Evolutionary conservation across 805 yeast genomes (phyloP), one percentile per base, ranked within the genome.

Genomic region (Tetrapisispora nanseiensis): DNA sequence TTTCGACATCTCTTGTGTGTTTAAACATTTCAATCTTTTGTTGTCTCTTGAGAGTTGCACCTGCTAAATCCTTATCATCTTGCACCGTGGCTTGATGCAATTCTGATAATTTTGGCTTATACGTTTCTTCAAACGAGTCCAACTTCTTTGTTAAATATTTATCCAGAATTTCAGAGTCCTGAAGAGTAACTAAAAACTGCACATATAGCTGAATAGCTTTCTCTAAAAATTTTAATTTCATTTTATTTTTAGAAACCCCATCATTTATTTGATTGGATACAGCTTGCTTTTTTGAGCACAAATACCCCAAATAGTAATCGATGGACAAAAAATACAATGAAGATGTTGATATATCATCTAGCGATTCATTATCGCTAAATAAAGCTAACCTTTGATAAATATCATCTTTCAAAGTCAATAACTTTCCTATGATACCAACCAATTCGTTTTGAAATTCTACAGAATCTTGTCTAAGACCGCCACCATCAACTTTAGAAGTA

Each of bases 21-120:
- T 75, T 80, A 59, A 69, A 82, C 50, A 75, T 74, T 15, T 74
- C 80, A 44, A 87, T 86, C 57, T 86, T 89, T 38, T 76, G 80
- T 19, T 80, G 78, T 51, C 97, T 70, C 51, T 55, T 75, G 71
- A 41, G 63, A 63, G 45, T 61, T 47, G 52, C 63, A 27, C 49
- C 51, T 11, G 50, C 39, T 27, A 55, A 29, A 40, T 56, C 59
- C 29, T 48, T 51, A 21, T 42, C 42, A 33, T 44, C 37, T 9
- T 42, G 37, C 3, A 26, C 29, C 6, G 55, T 51, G 37, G 48
- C 54, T 12, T 44, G 24, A 40, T 52, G 57, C 4, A 61, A 28
- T 28, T 60, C 66, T 6, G 51, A 43, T 27, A 68, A 50, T 3
- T 67, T 57, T 2, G 79, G 80, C 31, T 58, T 58, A 39, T 62